Evolutionary conservation across 345 rosid genomes (phyloP).

Genomic region (Jatropha curcas): DNA sequence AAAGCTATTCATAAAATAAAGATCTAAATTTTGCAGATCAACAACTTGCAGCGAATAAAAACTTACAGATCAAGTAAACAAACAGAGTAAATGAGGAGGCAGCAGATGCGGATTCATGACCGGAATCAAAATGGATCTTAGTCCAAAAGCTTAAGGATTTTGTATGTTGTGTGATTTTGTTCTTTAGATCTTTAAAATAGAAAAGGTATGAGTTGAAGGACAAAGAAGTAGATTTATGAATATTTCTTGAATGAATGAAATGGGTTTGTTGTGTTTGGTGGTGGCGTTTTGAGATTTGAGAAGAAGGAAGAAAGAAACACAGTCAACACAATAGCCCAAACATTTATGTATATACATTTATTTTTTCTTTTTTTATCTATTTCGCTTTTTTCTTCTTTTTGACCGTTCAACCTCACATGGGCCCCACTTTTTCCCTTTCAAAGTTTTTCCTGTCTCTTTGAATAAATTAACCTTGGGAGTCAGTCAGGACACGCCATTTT

Average conservation of each 20-base stretch:
- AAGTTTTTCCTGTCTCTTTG: constrained; percentile 20
- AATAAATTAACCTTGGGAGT: constrained; percentile 13
- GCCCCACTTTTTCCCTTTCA: constrained; percentile 28
- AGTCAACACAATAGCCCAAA: constrained; percentile 40
- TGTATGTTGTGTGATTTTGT: not conserved
- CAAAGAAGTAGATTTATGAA: not conserved
- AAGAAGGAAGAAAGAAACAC: constrained; percentile 1
- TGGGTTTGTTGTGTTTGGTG: constrained; percentile 1
- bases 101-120: constrained; percentile 21
- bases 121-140: not conserved
- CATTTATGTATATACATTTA: constrained; percentile 26
- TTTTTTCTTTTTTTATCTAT: constrained; percentile 10
- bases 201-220: not conserved
- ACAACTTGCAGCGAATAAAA: too few species aligned
- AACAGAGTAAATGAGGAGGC: not conserved
- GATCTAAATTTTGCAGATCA: constrained; percentile 8
- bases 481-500: constrained; percentile 6
- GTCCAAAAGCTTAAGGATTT: not conserved
- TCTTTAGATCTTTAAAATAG: too few species aligned
- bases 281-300: constrained; percentile 8
- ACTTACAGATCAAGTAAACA: constrained; percentile 28
- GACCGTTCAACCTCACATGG: constrained; percentile 56
- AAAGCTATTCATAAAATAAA: not conserved
- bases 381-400: constrained; percentile 37
- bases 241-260: not conserved